These are phyloP conservation scores for Verticillium alfalfae DNA, from an alignment of 2,329 filamentous ascomycete genomes.

Conservation along the genomic window DNA sequence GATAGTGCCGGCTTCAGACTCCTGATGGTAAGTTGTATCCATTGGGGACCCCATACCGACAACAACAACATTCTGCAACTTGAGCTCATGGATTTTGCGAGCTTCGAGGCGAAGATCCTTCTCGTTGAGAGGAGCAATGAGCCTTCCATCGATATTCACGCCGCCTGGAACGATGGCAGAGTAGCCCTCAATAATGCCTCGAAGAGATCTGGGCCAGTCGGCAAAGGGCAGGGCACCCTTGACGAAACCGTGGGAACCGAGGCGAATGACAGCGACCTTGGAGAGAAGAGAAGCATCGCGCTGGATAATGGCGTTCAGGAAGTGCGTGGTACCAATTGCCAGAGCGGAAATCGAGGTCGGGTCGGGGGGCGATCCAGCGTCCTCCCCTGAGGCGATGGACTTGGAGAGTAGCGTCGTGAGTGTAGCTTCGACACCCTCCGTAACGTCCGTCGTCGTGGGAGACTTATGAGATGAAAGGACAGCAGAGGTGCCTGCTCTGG, in stretches of 20 bases:
- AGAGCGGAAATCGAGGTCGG: slow-evolving; percentile 37
- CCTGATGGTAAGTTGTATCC: slow-evolving; percentile 46
- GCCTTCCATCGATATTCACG: slow-evolving; percentile 14
- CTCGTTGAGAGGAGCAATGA: slow-evolving; percentile 10
- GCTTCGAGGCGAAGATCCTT: slow-evolving; percentile 10
- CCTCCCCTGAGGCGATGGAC: background rate
- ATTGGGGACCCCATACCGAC: slow-evolving; percentile 54
- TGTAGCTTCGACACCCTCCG: slow-evolving; percentile 37
- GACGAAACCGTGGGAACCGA: slow-evolving; percentile 45
- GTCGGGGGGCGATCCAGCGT: slow-evolving; percentile 13
- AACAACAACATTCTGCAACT: slow-evolving; percentile 40
- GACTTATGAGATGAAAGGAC: slow-evolving; percentile 31
- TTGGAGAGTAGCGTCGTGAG: slow-evolving; percentile 35
- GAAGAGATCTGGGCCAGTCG: slow-evolving; percentile 47
- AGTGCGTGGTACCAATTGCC: slow-evolving; percentile 52
- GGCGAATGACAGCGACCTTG: slow-evolving; percentile 46
- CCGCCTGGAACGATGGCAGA: slow-evolving; percentile 13
- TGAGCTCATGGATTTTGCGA: slow-evolving; percentile 12
- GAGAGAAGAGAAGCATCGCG: slow-evolving; percentile 41
- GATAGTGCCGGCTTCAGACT: slow-evolving; percentile 41
- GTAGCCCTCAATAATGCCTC: slow-evolving; percentile 17
- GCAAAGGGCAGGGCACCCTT: slow-evolving; percentile 43
- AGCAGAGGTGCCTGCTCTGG: slow-evolving; percentile 5
- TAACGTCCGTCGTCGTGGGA: slow-evolving; percentile 41
- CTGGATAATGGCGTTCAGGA: slow-evolving; percentile 54